Conservation (phyloP, 2,329 filamentous ascomycete species). For the Phyllosticta paracitricarpa region DNA sequence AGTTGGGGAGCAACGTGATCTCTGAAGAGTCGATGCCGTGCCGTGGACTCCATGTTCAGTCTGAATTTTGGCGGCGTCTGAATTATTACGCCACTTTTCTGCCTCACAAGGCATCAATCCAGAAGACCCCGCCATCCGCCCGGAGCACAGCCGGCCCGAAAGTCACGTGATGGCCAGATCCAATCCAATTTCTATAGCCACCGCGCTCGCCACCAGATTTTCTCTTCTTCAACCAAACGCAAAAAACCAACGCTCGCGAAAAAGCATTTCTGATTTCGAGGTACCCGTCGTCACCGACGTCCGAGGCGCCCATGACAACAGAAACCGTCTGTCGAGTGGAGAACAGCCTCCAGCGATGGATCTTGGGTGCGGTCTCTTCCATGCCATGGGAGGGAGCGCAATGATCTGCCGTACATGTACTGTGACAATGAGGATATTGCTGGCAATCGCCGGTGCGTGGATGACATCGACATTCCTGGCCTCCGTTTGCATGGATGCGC, state of each 20-base stretch:
- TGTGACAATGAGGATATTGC: background rate
- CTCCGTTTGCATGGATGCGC: background rate
- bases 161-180: background rate
- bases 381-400: conserved; percentile 45
- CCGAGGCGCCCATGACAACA: conserved; percentile 43
- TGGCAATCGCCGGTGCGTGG: too few relatives aligned
- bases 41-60: background rate
- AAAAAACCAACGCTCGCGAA: conserved; percentile 45
- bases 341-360: conserved; percentile 37
- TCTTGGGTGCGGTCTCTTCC: conserved; percentile 50
- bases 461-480: background rate
- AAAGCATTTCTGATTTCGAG: conserved; percentile 48
- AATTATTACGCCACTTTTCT: background rate
- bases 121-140: background rate
- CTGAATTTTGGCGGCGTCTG: background rate
- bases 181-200: background rate
- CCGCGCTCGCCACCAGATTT: conserved; percentile 13
- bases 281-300: conserved; percentile 28
- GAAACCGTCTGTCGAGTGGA: conserved; percentile 50
- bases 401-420: conserved; percentile 46
- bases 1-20: background rate
- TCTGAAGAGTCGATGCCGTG: background rate
- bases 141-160: background rate
- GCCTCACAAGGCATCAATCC: background rate
- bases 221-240: conserved; percentile 43